Percentiles rank a stretch among this genome's conserved stretches.
Conservation (phyloP, 441 rosid genomes). For the Erodium trifolium region DNA sequence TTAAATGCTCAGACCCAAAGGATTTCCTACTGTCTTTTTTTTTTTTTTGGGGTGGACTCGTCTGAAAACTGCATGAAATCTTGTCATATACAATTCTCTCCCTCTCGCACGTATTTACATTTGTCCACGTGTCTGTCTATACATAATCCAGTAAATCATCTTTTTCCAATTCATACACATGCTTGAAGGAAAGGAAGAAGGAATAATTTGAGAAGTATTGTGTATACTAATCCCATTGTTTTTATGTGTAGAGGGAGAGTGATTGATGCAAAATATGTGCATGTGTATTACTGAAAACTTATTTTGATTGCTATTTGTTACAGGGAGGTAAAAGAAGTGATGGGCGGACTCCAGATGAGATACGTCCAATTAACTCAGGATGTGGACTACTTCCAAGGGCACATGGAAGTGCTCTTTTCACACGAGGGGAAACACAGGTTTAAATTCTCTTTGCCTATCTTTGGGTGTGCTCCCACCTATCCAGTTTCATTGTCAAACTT, state of each 20-base stretch:
- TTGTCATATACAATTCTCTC: too few relatives aligned
- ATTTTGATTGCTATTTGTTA: slow-evolving; percentile 14
- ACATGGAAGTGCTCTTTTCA: slow-evolving; percentile 97
- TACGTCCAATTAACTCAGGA: slow-evolving; percentile 80
- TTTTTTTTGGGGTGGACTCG: too few relatives aligned
- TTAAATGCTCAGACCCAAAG: too few relatives aligned
- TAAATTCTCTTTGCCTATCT: slow-evolving; percentile 1
- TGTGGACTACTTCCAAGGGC: slow-evolving; percentile 96
- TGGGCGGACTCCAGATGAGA: slow-evolving; percentile 70
- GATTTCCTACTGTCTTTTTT: too few relatives aligned
- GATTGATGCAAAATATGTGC: slow-evolving; percentile 16
- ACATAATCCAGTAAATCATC: too few relatives aligned
- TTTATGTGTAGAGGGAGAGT: slow-evolving; percentile 10
- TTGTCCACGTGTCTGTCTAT: too few relatives aligned
- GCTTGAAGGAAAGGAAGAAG: too few relatives aligned
- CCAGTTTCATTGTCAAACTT: not conserved
- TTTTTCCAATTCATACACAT: too few relatives aligned
- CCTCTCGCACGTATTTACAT: too few relatives aligned
- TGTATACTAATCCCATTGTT: slow-evolving; percentile 1
- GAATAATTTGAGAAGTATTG: not conserved
- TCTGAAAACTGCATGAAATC: too few relatives aligned
- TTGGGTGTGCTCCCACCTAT: not conserved
- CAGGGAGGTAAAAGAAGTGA: slow-evolving; percentile 98
- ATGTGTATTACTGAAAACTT: slow-evolving; percentile 12
- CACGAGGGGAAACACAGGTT: slow-evolving; percentile 99